Evolutionary conservation across 176 grass and related monocot genomes (phyloP).

Genomic region (Cocos nucifera): DNA sequence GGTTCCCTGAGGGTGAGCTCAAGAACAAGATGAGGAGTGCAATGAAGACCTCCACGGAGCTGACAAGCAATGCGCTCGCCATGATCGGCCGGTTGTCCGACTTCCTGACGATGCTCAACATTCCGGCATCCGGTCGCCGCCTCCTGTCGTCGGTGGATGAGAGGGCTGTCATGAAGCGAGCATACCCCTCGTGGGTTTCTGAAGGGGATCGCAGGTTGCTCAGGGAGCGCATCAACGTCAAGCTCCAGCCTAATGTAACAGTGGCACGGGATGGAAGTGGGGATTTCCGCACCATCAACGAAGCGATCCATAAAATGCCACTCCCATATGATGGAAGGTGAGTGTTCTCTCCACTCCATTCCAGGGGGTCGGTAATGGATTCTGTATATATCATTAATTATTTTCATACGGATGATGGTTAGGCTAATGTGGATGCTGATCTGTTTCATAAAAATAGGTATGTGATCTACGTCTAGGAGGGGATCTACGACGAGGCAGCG

Average conservation of each 20-base stretch:
- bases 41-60: neutral
- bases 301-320: conserved; percentile 42
- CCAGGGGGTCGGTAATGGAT: too few species aligned
- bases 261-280: too few species aligned
- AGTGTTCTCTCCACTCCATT: neutral
- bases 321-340: conserved; percentile 42
- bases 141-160: too few species aligned
- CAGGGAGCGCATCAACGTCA: too few species aligned
- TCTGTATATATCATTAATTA: too few species aligned
- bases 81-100: neutral
- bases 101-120: neutral
- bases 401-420: neutral
- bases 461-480: conserved; percentile 11
- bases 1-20: too few species aligned
- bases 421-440: neutral
- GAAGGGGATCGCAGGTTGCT: too few species aligned
- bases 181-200: too few species aligned
- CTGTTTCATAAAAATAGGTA: conserved; percentile 8
- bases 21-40: neutral
- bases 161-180: too few species aligned
- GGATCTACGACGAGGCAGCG: conserved; percentile 40
- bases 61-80: conserved; percentile 1
- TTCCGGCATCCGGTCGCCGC: too few species aligned
- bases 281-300: too few species aligned
- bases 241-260: too few species aligned